These are phyloP conservation scores for Malassezia furfur DNA, from an alignment of 1,284 basidiomycete species.

Conservation along the genomic window DNA sequence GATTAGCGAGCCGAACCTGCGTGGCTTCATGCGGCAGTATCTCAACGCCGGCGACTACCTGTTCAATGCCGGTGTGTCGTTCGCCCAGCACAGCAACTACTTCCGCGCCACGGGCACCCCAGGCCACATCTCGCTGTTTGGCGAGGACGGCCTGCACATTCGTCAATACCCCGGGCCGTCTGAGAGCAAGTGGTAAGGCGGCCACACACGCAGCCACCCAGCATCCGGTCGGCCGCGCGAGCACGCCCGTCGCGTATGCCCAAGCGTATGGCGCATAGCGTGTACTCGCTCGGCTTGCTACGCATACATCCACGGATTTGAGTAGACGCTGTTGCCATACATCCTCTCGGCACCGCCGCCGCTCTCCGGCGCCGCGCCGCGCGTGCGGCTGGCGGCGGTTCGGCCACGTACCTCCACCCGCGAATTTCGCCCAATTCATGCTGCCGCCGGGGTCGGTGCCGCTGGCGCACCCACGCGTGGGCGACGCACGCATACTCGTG, in stretches of 20 bases:
- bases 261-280: too few relatives aligned
- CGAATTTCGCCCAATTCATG: neutral
- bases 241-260: too few relatives aligned
- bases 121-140: neutral
- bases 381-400: too few relatives aligned
- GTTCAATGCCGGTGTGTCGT: conserved; percentile 54
- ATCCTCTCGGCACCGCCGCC: too few relatives aligned
- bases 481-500: neutral
- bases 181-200: neutral
- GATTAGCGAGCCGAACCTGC: conserved; percentile 58
- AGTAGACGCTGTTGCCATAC: too few relatives aligned
- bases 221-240: too few relatives aligned
- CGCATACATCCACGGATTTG: too few relatives aligned
- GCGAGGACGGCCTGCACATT: neutral
- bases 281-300: too few relatives aligned
- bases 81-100: conserved; percentile 16
- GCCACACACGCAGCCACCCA: too few relatives aligned
- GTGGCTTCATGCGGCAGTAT: conserved; percentile 68
- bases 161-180: neutral
- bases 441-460: neutral
- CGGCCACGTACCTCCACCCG: too few relatives aligned
- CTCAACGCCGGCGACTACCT: conserved; percentile 76
- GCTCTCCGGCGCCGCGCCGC: too few relatives aligned
- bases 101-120: conserved; percentile 6
- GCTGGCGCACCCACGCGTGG: neutral